Percentiles rank a stretch among this genome's conserved stretches.
Evolutionary conservation across 2,329 filamentous ascomycete species (phyloP).

Genomic region (Diaporthe sp.): DNA sequence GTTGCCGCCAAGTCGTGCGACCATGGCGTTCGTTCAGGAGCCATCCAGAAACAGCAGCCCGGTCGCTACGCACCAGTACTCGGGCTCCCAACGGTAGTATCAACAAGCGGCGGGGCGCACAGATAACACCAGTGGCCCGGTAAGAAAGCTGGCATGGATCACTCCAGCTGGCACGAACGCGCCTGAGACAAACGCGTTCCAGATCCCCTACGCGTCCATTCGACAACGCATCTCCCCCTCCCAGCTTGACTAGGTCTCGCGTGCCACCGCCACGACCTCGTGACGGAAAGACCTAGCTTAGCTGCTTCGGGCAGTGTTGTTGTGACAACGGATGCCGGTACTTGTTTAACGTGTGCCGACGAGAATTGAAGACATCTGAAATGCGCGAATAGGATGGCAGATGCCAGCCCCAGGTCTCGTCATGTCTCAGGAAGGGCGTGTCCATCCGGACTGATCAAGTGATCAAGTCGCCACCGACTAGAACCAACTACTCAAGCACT

Average conservation of each 20-base stretch:
- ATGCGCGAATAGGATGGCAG: neutral
- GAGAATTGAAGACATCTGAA: neutral
- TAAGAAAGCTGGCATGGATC: constrained; percentile 6
- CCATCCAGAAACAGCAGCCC: neutral
- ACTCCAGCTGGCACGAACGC: constrained; percentile 12
- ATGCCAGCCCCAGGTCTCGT: neutral
- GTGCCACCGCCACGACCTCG: constrained; percentile 22
- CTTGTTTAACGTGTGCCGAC: neutral
- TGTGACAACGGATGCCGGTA: neutral
- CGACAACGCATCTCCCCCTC: neutral
- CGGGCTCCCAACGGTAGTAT: neutral
- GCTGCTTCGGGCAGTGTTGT: neutral
- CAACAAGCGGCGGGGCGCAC: neutral
- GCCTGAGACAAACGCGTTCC: constrained; percentile 30
- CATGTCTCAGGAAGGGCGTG: neutral
- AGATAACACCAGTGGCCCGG: neutral
- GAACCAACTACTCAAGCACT: neutral
- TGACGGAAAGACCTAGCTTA: neutral
- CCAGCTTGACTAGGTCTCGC: neutral
- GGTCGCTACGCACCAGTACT: neutral
- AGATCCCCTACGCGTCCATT: constrained; percentile 5
- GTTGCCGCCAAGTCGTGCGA: constrained; percentile 24
- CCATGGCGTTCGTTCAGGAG: constrained; percentile 24
- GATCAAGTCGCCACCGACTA: neutral
- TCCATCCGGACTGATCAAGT: neutral